These are phyloP conservation scores for Theobroma grandiflorum DNA, from an alignment of 441 rosid species.

Conservation along the genomic window DNA sequence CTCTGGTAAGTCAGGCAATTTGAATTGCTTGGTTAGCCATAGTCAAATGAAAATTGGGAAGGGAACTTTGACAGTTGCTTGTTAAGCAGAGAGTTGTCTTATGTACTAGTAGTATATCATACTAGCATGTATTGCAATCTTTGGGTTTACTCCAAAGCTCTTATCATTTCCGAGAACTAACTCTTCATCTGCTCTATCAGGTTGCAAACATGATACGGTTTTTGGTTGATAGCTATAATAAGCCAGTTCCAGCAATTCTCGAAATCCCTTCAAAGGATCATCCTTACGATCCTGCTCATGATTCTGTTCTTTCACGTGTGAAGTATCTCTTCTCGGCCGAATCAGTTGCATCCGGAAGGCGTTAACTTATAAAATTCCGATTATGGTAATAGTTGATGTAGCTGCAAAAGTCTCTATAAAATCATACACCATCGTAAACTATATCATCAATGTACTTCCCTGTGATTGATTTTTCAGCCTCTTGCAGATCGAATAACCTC, in stretches of 20 bases:
- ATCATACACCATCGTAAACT: not conserved
- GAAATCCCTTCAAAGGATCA: constrained; percentile 98
- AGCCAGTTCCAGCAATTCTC: constrained; percentile 85
- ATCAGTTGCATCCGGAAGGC: constrained; percentile 81
- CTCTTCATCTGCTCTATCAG: constrained; percentile 41
- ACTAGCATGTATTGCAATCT: not conserved
- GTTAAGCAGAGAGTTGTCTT: not conserved
- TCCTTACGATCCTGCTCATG: constrained; percentile 90
- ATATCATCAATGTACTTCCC: not conserved
- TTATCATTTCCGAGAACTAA: not conserved
- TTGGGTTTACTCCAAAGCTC: not conserved
- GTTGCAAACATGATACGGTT: constrained; percentile 96
- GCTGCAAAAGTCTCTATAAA: not conserved
- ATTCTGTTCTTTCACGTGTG: constrained; percentile 93
- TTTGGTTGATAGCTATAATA: constrained; percentile 85
- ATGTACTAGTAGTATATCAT: not conserved
- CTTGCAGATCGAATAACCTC: not conserved
- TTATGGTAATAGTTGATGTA: not conserved
- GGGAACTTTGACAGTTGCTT: not conserved
- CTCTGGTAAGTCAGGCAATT: not conserved
- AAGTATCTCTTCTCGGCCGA: constrained; percentile 88
- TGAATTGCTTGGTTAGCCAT: not conserved
- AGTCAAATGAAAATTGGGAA: not conserved
- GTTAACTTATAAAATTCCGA: constrained; percentile 34
- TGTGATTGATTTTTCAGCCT: not conserved